These are phyloP conservation scores for Pichia sp. DNA, from an alignment of 1,139 yeast species.

Conservation along the genomic window DNA sequence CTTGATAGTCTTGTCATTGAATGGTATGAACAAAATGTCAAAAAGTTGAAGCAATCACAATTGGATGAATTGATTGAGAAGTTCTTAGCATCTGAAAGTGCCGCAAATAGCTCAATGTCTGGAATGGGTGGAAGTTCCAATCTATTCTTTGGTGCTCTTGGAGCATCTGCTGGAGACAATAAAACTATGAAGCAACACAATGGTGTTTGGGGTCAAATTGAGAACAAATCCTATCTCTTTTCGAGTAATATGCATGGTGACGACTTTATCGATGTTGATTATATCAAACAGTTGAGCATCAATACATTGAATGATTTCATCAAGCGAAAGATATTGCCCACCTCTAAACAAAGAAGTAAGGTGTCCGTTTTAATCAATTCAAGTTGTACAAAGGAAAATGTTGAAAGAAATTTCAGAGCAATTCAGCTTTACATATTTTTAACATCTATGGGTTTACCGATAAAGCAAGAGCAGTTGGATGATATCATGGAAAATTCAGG, in stretches of 20 bases:
- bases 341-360: conserved; percentile 32
- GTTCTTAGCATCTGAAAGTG: conserved; percentile 28
- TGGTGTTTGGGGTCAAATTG: conserved; percentile 42
- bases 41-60: conserved; percentile 26
- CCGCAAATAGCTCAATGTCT: too few relatives aligned
- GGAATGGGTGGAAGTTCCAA: conserved; percentile 32
- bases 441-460: conserved; percentile 36
- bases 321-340: conserved; percentile 30
- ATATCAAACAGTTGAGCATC: conserved; percentile 27
- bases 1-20: conserved; percentile 40
- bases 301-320: conserved; percentile 31
- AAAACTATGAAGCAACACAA: conserved; percentile 35
- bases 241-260: conserved; percentile 28
- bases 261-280: conserved; percentile 27
- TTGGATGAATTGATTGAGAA: conserved; percentile 28
- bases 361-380: conserved; percentile 35
- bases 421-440: conserved; percentile 36
- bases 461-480: conserved; percentile 31
- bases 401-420: conserved; percentile 27
- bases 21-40: conserved; percentile 29
- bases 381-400: conserved; percentile 29
- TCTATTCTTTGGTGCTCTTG: conserved; percentile 32
- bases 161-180: conserved; percentile 21
- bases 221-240: conserved; percentile 35
- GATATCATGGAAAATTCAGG: conserved; percentile 31